Evolutionary conservation across 169 alveolate genomes (phyloP).

Genomic region (Eimeria mitis): DNA sequence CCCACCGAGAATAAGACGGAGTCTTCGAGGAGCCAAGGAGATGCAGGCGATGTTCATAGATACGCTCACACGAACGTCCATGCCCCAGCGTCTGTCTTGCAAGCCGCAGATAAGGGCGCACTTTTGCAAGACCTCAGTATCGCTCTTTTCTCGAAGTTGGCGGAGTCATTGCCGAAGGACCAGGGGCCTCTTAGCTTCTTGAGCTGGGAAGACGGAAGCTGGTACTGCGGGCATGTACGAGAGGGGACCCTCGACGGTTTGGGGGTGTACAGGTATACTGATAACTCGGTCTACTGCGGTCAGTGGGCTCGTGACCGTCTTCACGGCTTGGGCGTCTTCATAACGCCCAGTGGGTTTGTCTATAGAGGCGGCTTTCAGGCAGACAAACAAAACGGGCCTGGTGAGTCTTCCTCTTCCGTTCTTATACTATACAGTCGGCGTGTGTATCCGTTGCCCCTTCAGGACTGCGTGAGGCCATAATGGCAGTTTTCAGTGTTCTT

Average conservation of each 20-base stretch:
- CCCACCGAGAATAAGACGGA: neutral
- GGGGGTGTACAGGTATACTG: constrained; percentile 75
- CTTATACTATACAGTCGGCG: neutral
- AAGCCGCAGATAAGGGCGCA: constrained; percentile 11
- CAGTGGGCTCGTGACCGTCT: constrained; percentile 73
- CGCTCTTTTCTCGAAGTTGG: constrained; percentile 55
- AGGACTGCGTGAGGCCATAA: neutral
- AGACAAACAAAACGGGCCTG: constrained; percentile 71
- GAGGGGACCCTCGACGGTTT: constrained; percentile 71
- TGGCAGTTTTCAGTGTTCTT: neutral
- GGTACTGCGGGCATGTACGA: constrained; percentile 72
- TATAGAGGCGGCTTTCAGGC: constrained; percentile 70
- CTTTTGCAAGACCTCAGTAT: constrained; percentile 56
- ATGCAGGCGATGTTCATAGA: constrained; percentile 24
- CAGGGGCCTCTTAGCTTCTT: constrained; percentile 45
- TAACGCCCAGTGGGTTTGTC: constrained; percentile 58
- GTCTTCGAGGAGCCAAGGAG: neutral
- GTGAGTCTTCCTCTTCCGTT: constrained; percentile 22
- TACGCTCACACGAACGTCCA: neutral
- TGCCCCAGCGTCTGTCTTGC: neutral
- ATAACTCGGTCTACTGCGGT: constrained; percentile 73
- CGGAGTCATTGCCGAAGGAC: constrained; percentile 49
- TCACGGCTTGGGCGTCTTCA: constrained; percentile 78
- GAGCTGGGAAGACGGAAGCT: constrained; percentile 77
- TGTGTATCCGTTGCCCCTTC: neutral